Evolutionary conservation across 2,329 filamentous ascomycete species (phyloP), one percentile per base, ranked within the genome.

Genomic region (Aspergillus sojae): DNA sequence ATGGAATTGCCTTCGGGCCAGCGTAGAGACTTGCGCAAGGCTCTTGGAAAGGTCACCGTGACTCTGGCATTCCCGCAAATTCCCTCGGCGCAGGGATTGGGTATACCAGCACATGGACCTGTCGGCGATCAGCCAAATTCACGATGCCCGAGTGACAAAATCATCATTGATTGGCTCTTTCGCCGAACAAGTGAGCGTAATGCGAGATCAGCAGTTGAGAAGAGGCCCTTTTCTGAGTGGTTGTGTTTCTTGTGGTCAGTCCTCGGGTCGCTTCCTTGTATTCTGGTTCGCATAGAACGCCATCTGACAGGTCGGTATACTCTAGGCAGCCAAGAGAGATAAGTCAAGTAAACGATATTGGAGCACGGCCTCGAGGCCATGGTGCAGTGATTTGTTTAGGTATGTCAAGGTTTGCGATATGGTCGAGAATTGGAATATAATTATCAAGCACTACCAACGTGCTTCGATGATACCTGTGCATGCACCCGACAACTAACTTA

Each of bases 261-360:
- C 23, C 54, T 34, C 28, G 10, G 26, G 23, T 26, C 41, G 30
- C 41, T 26, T 19, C 16, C 28, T 21, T 60, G 32, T 28, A 48
- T 43, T 41, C 46, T 32, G 46, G 53, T 32, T 21, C 48, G 23
- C 58, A 54, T 55, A 45, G 57, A 36, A 58, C 39, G 48, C 53
- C 56, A 55, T 62, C 53, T 62, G 55, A 54, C 56, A 57, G 61
- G 59, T 50, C 50, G 55, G 56, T 48, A 60, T 50, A 11, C 21
- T 43, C 30, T 23, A 45, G 54, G 60, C 46, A 56, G 43, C 41
- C 34, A 48, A 55, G 11, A 55, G 11, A 45, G 10, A 21, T 30
- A 45, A 26, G 48, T 30, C 39, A 23, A 30, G 58, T 28, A 53
- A 19, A 45, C 30, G n/a, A 21, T 45, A 19, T 54, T 16, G 26